These are phyloP conservation scores for Colletotrichum zoysiae DNA, from an alignment of 2,329 filamentous ascomycete genomes.

Conservation along the genomic window DNA sequence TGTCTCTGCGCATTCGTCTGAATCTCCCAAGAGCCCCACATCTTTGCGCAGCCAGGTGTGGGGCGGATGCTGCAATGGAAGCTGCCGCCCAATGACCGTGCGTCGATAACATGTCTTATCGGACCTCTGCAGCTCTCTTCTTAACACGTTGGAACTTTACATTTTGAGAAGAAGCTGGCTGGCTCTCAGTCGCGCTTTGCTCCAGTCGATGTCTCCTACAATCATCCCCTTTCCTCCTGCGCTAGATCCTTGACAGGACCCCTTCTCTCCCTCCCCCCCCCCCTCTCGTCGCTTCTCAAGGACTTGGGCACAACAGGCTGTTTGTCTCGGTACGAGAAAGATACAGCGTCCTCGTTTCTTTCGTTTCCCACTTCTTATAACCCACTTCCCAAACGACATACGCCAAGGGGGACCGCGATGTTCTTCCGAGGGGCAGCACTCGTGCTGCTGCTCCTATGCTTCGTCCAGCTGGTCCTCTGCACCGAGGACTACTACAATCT, in stretches of 20 bases:
- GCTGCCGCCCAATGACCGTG: conserved; percentile 5
- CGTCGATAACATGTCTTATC: conserved; percentile 39
- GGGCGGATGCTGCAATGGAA: conserved; percentile 8
- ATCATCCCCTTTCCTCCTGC: background rate
- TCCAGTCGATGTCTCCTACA: conserved; percentile 21
- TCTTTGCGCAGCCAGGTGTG: conserved; percentile 1
- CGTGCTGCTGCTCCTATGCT: conserved; percentile 64
- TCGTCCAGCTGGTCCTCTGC: conserved; percentile 68
- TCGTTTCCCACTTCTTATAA: background rate
- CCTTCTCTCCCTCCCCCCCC: background rate
- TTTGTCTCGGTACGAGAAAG: background rate
- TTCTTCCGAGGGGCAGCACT: conserved; percentile 62
- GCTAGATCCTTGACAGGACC: background rate
- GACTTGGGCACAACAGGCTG: background rate
- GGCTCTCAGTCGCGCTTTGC: conserved; percentile 25
- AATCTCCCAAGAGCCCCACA: conserved; percentile 24
- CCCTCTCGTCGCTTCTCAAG: background rate
- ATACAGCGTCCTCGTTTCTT: background rate
- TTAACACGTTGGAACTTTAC: conserved; percentile 45
- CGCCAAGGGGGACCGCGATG: conserved; percentile 56
- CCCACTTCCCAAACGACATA: conserved; percentile 10
- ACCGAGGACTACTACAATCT: conserved; percentile 86
- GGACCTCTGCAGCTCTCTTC: conserved; percentile 38
- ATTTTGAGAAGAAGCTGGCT: conserved; percentile 30
- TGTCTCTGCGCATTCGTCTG: conserved; percentile 25